These are phyloP conservation scores for Tagetes erecta DNA, from an alignment of 129 eudicot species.

Conservation along the genomic window DNA sequence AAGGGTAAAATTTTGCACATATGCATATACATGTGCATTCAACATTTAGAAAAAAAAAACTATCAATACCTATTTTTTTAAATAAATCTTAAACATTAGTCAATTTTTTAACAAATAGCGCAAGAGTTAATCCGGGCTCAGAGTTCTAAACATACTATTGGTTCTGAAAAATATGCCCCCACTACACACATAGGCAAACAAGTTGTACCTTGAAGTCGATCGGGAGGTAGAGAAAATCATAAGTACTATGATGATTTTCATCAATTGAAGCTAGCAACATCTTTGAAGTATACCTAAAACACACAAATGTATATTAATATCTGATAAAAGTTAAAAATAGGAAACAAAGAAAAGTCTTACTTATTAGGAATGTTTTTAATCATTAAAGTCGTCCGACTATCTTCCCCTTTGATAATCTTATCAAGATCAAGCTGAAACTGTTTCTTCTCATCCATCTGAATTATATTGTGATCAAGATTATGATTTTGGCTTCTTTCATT, in stretches of 20 bases:
- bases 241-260: slow-evolving; percentile 79
- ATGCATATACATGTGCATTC: no score
- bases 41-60: no score
- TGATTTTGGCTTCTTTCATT: slow-evolving; percentile 41
- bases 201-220: slow-evolving; percentile 83
- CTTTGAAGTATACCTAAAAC: slow-evolving; percentile 85
- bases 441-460: slow-evolving; percentile 67
- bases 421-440: slow-evolving; percentile 84
- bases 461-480: slow-evolving; percentile 45
- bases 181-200: neutral
- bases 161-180: no score
- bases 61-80: no score
- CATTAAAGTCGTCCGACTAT: slow-evolving; percentile 85
- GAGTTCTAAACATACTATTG: no score
- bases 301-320: neutral
- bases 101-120: no score
- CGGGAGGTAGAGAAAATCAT: slow-evolving; percentile 88
- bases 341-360: slow-evolving; percentile 37
- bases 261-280: slow-evolving; percentile 90
- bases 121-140: no score
- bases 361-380: slow-evolving; percentile 95
- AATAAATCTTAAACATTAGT: no score
- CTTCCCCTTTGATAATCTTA: slow-evolving; percentile 71
- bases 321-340: neutral
- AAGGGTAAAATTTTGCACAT: no score